A percentile compares a stretch with the other conserved stretches of the same genome.
These are phyloP conservation scores for Mortierella claussenii DNA, from an alignment of 192 early-diverging fungal species.

Conservation along the genomic window DNA sequence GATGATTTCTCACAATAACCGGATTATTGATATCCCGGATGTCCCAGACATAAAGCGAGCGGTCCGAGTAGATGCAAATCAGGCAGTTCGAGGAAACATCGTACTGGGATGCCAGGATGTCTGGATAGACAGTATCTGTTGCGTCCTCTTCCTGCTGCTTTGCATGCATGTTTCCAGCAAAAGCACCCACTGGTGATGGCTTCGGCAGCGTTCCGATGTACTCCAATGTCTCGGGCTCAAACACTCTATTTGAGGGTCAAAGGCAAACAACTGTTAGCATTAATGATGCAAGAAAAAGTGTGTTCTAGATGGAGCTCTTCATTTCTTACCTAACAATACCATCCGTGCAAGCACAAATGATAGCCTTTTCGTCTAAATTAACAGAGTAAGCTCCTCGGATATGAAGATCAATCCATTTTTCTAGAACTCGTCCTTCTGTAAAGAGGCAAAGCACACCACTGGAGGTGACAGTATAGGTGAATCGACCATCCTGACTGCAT, in stretches of 20 bases:
- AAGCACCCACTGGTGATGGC: constrained; percentile 72
- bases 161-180: constrained; percentile 31
- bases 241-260: too few species aligned
- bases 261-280: too few species aligned
- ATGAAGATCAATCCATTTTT: constrained; percentile 88
- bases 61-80: constrained; percentile 76
- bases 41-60: constrained; percentile 81
- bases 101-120: constrained; percentile 69
- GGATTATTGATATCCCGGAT: constrained; percentile 66
- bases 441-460: constrained; percentile 76
- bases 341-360: constrained; percentile 80
- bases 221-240: constrained; percentile 75
- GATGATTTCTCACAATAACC: constrained; percentile 67
- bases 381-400: constrained; percentile 72
- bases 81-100: constrained; percentile 61
- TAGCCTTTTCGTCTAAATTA: constrained; percentile 62
- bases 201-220: constrained; percentile 79
- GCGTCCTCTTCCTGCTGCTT: constrained; percentile 21
- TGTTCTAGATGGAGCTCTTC: neutral
- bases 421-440: constrained; percentile 67
- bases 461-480: constrained; percentile 75
- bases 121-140: constrained; percentile 61
- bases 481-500: constrained; percentile 55
- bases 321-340: constrained; percentile 73
- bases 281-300: too few species aligned